These are phyloP conservation scores for Solanum dulcamara DNA, from an alignment of 257 asterid species.

Conservation along the genomic window DNA sequence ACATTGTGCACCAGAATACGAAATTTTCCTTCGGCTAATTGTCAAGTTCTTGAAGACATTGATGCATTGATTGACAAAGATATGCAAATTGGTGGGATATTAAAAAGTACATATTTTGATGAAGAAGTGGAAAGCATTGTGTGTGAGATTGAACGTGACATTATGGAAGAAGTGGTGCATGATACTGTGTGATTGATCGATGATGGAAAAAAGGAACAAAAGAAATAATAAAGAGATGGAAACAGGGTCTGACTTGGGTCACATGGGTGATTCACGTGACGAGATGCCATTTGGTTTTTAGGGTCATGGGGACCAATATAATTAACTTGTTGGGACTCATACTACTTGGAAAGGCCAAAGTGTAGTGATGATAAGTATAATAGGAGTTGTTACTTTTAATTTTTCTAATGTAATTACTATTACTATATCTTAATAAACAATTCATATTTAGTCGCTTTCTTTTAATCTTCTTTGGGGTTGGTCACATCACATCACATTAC, in stretches of 20 bases:
- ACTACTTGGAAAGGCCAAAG: slow-evolving; percentile 7
- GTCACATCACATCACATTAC: neutral
- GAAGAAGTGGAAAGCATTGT: slow-evolving; percentile 43
- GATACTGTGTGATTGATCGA: slow-evolving; percentile 26
- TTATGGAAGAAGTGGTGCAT: slow-evolving; percentile 41
- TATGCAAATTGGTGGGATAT: slow-evolving; percentile 7
- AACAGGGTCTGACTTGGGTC: slow-evolving; percentile 29
- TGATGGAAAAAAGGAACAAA: neutral
- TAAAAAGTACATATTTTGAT: slow-evolving; percentile 2
- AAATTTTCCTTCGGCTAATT: slow-evolving; percentile 41
- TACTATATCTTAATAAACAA: neutral
- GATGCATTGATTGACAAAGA: slow-evolving; percentile 48
- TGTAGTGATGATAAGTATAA: neutral
- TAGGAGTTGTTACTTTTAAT: neutral
- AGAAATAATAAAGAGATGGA: neutral
- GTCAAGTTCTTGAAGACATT: slow-evolving; percentile 59
- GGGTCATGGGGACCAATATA: neutral
- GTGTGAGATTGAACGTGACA: slow-evolving; percentile 49
- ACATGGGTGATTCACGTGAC: slow-evolving; percentile 58
- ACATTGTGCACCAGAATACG: slow-evolving; percentile 28
- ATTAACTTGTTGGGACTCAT: slow-evolving; percentile 12
- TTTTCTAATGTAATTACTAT: neutral
- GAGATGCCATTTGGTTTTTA: slow-evolving; percentile 26
- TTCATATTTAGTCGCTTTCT: neutral
- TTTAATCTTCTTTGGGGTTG: neutral